Evolutionary conservation across 2,329 filamentous ascomycete species (phyloP), one percentile per base, ranked within the genome.

Genomic region (Aspergillus fumigatiaffinis): DNA sequence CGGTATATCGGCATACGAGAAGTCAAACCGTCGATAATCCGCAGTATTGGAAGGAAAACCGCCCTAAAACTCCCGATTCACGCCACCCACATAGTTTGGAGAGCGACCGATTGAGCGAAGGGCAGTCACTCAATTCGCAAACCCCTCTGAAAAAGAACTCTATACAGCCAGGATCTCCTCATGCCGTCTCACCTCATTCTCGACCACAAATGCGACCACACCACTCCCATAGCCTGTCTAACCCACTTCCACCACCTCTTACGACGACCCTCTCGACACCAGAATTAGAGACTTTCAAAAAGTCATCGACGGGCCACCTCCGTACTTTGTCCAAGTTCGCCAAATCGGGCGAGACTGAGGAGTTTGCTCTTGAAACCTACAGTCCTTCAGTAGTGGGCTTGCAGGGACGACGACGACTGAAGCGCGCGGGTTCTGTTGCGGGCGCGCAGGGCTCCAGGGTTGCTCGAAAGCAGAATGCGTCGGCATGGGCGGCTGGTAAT

Each of bases 291-390:
- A 87, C 85, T 35, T 81, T 99, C 20, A 89, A 93, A 57, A 90
- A 90, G 66, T 97, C 94, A 0, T 90, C 93, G 0, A 97, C 94
- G 1, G 88, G 89, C 57, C 91, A 99, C 73, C 82, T 99, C 23
- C 87, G 92, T 47, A 92, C 91, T 0, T 80, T 97, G 41, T 96
- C 93, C 6, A 89, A 87, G 66, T 84, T 96, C 63, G 90, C 91
- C 1, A 85, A 93, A 66, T 86, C 86, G 49, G 87, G 85, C 3
- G 85, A 87, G 9, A 84, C 86, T 1, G 90, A 93, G 35, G 91
- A 95, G 46, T 92, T 97, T 65, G 83, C 86, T 48, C 88, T 97
- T 55, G 88, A 86, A 51, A 86, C 87, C 0, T 83, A 89, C 1
- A 87, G 88, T 17, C 89, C 95, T 68, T 91, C 97, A 71, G 94